Percentiles rank a stretch among this genome's conserved stretches.
These are phyloP conservation scores for Gracilaria caudata DNA, from an alignment of 23 red algal genomes.

Conservation along the genomic window DNA sequence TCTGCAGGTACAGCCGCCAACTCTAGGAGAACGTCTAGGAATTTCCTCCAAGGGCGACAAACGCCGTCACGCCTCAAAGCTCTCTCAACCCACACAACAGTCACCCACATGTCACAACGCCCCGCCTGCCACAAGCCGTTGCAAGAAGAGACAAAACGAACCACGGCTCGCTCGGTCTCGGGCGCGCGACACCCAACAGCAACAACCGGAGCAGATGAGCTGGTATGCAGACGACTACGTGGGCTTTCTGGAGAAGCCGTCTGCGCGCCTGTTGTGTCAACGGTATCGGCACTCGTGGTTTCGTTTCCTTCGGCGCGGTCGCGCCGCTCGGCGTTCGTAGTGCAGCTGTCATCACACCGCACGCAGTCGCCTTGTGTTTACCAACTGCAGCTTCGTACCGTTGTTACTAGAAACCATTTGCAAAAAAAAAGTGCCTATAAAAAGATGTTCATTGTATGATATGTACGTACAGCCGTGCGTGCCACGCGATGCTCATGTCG, in stretches of 20 bases:
- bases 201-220: neutral
- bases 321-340: neutral
- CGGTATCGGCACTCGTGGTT: constrained; percentile 5
- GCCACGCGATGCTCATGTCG: neutral
- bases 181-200: no score
- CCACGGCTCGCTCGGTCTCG: neutral
- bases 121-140: neutral
- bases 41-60: neutral
- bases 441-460: no score
- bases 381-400: no score
- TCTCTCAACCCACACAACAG: no score
- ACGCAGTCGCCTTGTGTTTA: no score
- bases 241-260: constrained; percentile 5
- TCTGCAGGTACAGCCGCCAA: constrained; percentile 19
- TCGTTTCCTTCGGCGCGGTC: constrained; percentile 14
- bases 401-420: no score
- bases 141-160: neutral
- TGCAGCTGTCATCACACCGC: no score
- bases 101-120: neutral
- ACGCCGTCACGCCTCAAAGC: neutral
- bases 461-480: neutral
- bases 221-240: constrained; percentile 28
- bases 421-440: neutral
- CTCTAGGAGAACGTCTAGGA: constrained; percentile 15
- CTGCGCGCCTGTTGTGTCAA: neutral